Conservation (phyloP, 2,329 filamentous ascomycete species). For the Cordyceps cicadae region DNA sequence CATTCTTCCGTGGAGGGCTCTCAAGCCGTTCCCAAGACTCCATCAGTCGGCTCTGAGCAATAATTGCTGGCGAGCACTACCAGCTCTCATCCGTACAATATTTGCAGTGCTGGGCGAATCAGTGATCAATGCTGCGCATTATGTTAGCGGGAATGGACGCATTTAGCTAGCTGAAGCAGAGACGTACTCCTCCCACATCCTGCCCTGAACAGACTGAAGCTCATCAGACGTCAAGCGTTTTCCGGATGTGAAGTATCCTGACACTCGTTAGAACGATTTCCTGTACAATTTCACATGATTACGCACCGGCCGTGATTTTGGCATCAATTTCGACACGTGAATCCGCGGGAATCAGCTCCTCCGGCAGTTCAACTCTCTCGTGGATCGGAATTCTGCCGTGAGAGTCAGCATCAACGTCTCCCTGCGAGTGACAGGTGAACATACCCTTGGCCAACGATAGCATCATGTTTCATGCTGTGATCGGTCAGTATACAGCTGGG, state of each 20-base stretch:
- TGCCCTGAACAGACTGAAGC: conserved; percentile 74
- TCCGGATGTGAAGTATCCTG: conserved; percentile 74
- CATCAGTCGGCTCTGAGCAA: neutral
- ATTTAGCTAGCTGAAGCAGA: conserved; percentile 4
- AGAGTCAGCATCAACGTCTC: conserved; percentile 17
- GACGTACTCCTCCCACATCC: conserved; percentile 76
- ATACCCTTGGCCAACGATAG: conserved; percentile 73
- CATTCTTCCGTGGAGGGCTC: neutral
- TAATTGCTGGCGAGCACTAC: neutral
- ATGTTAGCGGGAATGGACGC: neutral
- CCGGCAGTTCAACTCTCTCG: conserved; percentile 84
- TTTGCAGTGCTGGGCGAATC: neutral
- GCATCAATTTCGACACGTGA: conserved; percentile 98
- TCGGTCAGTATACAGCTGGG: neutral
- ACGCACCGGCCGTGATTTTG: conserved; percentile 86
- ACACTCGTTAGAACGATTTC: neutral
- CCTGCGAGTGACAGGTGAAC: conserved; percentile 17
- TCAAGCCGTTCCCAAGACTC: neutral
- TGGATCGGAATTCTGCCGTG: conserved; percentile 66
- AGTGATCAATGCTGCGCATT: conserved; percentile 32
- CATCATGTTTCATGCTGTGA: conserved; percentile 78
- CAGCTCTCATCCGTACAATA: neutral
- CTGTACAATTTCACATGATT: neutral
- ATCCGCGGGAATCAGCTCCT: conserved; percentile 88
- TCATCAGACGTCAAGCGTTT: conserved; percentile 85